A percentile compares a stretch with the other conserved stretches of the same genome.
These are phyloP conservation scores for Penicillium paneum DNA, from an alignment of 2,329 filamentous ascomycete species.

Conservation along the genomic window DNA sequence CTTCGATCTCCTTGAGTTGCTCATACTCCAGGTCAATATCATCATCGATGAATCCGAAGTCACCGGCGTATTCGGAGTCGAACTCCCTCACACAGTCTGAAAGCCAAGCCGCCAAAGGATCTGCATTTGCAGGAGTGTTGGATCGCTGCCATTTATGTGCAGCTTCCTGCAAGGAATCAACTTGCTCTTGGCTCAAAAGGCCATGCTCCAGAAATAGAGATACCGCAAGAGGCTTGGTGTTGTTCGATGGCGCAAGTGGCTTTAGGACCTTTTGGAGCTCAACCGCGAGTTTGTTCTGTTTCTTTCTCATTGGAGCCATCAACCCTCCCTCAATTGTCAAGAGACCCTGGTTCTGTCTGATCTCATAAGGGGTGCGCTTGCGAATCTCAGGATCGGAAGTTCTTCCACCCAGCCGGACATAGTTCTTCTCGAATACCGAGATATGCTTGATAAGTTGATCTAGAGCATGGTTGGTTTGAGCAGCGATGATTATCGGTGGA, in stretches of 20 bases:
- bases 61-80: constrained; percentile 43
- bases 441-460: constrained; percentile 74
- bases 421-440: constrained; percentile 58
- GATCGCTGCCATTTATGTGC: constrained; percentile 43
- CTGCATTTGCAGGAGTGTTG: constrained; percentile 9
- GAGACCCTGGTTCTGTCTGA: constrained; percentile 45
- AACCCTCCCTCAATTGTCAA: constrained; percentile 42
- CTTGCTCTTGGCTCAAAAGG: constrained; percentile 63
- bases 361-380: constrained; percentile 62
- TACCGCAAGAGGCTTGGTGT: constrained; percentile 51
- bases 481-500: constrained; percentile 72
- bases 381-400: constrained; percentile 65
- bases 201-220: constrained; percentile 53
- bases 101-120: constrained; percentile 56
- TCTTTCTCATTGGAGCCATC: constrained; percentile 37
- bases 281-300: constrained; percentile 45
- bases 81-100: constrained; percentile 51
- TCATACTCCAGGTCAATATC: constrained; percentile 62
- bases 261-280: constrained; percentile 43
- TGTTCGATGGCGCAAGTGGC: constrained; percentile 39
- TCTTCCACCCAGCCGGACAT: constrained; percentile 67
- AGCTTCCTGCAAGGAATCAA: constrained; percentile 56
- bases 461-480: constrained; percentile 86
- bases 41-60: constrained; percentile 55
- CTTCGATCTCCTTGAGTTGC: constrained; percentile 59